Evolutionary conservation across 768 basidiomycete genomes (phyloP), one percentile per base, ranked within the genome.

Genomic region (Boletus huronensis): DNA sequence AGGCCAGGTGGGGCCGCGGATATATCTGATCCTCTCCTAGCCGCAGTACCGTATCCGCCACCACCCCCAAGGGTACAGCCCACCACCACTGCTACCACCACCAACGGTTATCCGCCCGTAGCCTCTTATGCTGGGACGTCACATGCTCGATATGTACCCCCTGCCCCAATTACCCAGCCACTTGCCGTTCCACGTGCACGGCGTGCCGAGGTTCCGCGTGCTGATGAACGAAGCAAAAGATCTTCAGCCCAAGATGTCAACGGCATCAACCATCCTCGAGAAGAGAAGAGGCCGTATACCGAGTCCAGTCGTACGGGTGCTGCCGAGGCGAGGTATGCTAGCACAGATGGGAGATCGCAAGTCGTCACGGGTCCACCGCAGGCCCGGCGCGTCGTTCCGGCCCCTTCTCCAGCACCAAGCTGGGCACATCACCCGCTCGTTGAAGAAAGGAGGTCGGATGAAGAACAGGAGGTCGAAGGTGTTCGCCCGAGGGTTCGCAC

Each of bases 291-390:
- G 40, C 40, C 43, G 5, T 52, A 47, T 26, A 48, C 41, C 14
- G 61, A 54, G 26, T 54, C 65, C 17, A 48, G 41, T 39, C 65
- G 54, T 53, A 16, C n/a, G 7, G 49, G 43, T 29, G 35, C 48
- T 36, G 26, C 29, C 29, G 59, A 55, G 26, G 32, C 36, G 21
- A 64, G 59, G 19, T 48, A 52, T 21, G n/a, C 51, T 11, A 39
- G 38, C 36, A 45, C 48, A 8, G 52, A 56, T 48, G 64, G 57
- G 42, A 68, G 67, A 54, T 58, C 66, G 46, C 70, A 68, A 0
- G 67, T 70, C 34, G 67, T 74, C 16, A 60, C 72, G 0, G 71
- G 71, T 16, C 69, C 73, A 17, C 58, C 60, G 5, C 70, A 70
- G 2, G 64, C 63, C 25, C 70, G 69, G 41, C 70, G 70, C 25